Conservation (phyloP, 768 basidiomycete genomes). For the Tephrocybe sp. region DNA sequence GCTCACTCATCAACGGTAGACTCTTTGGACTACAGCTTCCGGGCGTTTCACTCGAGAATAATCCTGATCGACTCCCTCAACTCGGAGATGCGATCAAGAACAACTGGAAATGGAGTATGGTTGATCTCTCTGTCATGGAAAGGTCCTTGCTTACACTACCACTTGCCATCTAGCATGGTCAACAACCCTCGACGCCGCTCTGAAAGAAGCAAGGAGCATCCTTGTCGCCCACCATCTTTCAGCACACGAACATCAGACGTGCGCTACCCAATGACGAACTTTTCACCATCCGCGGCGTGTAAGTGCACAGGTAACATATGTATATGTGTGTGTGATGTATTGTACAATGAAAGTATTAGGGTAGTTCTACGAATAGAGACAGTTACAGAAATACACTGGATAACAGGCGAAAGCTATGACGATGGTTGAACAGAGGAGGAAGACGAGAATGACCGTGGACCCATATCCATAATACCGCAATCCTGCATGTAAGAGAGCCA, state of each 20-base stretch:
- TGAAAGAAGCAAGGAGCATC: no score
- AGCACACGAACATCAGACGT: no score
- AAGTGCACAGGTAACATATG: neutral
- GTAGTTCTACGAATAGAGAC: neutral
- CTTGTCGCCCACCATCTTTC: no score
- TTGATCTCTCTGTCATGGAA: neutral
- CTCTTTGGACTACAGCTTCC: constrained; percentile 24
- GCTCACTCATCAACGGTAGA: constrained; percentile 27
- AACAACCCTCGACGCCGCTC: no score
- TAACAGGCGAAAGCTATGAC: neutral
- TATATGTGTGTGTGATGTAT: neutral
- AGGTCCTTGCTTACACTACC: no score
- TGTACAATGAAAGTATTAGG: neutral
- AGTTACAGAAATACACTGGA: neutral
- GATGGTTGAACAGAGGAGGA: neutral
- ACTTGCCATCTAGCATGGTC: no score
- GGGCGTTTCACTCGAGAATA: constrained; percentile 18
- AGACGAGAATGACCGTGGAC: constrained; percentile 4
- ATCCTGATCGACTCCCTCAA: constrained; percentile 19
- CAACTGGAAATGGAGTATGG: constrained; percentile 29
- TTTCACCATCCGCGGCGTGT: no score
- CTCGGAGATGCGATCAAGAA: constrained; percentile 26
- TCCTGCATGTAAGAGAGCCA: constrained; percentile 51
- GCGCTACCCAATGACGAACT: no score
- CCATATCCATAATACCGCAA: constrained; percentile 43